These are phyloP conservation scores for Phytophthora litchii DNA, from an alignment of 352 stramenopile species.

Conservation along the genomic window DNA sequence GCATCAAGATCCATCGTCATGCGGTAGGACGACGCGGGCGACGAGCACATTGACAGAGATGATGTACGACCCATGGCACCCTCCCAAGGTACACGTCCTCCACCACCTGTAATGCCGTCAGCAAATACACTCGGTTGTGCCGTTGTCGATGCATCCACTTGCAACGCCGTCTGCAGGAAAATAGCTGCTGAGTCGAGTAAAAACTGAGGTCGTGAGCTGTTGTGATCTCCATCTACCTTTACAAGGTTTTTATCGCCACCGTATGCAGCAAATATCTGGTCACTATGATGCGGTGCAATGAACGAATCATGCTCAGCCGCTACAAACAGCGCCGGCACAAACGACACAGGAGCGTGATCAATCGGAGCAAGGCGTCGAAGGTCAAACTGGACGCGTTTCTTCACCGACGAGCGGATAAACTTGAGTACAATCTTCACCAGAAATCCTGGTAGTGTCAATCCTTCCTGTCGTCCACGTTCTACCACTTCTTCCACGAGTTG, in stretches of 20 bases:
- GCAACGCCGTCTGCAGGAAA: conserved; percentile 95
- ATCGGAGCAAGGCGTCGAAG: conserved; percentile 82
- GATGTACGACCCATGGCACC: conserved; percentile 30
- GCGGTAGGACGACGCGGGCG: conserved; percentile 40
- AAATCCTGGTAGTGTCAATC: conserved; percentile 92
- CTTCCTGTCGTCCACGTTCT: conserved; percentile 93
- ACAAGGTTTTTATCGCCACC: conserved; percentile 98
- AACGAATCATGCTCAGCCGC: conserved; percentile 97
- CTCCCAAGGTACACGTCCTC: conserved; percentile 50
- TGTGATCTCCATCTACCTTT: conserved; percentile 98
- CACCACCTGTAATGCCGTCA: conserved; percentile 30
- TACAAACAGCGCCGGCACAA: conserved; percentile 97
- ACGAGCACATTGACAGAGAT: conserved; percentile 38
- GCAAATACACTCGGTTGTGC: conserved; percentile 31
- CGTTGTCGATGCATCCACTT: conserved; percentile 51
- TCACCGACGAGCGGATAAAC: conserved; percentile 91
- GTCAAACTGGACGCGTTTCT: conserved; percentile 90
- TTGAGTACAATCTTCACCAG: conserved; percentile 92
- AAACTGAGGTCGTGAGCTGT: conserved; percentile 94
- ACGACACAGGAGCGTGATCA: conserved; percentile 92
- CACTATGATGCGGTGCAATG: conserved; percentile 88
- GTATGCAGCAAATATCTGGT: conserved; percentile 88
- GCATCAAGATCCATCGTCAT: conserved; percentile 71
- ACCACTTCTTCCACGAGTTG: conserved; percentile 98
- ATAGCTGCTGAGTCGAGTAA: conserved; percentile 96